Conservation (phyloP, 768 basidiomycete species). For the Tylopilus sp. region DNA sequence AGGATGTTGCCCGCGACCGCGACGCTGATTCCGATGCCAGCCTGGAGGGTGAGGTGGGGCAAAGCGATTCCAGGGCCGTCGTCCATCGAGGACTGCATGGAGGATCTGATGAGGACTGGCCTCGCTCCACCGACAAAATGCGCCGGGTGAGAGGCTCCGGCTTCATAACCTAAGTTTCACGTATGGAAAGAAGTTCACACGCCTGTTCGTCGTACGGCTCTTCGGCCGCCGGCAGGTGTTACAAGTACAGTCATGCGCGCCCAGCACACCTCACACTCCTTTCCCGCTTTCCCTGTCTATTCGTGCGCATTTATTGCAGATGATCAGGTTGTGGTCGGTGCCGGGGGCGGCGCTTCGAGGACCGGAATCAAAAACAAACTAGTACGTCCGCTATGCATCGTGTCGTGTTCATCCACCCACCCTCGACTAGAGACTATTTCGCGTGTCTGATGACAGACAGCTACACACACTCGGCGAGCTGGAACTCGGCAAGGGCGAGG, state of each 20-base stretch:
- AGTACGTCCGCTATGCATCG: conserved; percentile 36
- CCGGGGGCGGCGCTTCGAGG: conserved; percentile 82
- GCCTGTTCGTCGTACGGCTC: background rate
- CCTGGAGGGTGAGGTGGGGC: conserved; percentile 52
- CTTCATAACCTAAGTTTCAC: background rate
- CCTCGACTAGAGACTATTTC: conserved; percentile 59
- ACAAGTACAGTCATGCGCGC: conserved; percentile 57
- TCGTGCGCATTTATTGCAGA: conserved; percentile 76
- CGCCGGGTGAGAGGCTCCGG: background rate
- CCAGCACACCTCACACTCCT: conserved; percentile 71
- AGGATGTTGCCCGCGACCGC: conserved; percentile 84
- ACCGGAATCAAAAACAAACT: conserved; percentile 95
- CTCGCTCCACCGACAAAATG: background rate
- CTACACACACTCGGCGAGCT: conserved; percentile 63
- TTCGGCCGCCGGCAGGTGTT: too few relatives aligned
- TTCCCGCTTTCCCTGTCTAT: conserved; percentile 85
- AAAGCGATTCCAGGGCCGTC: conserved; percentile 39
- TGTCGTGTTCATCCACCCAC: conserved; percentile 5
- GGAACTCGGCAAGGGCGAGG: conserved; percentile 77
- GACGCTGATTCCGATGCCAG: conserved; percentile 75
- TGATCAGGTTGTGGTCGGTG: conserved; percentile 76
- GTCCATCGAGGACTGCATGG: conserved; percentile 16
- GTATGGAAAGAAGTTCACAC: conserved; percentile 7
- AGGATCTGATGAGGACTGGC: background rate
- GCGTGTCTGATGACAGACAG: conserved; percentile 48